phyloP scores from a whole-genome alignment of 352 stramenopile species.

The Phytophthora fragariaefolia region DNA sequence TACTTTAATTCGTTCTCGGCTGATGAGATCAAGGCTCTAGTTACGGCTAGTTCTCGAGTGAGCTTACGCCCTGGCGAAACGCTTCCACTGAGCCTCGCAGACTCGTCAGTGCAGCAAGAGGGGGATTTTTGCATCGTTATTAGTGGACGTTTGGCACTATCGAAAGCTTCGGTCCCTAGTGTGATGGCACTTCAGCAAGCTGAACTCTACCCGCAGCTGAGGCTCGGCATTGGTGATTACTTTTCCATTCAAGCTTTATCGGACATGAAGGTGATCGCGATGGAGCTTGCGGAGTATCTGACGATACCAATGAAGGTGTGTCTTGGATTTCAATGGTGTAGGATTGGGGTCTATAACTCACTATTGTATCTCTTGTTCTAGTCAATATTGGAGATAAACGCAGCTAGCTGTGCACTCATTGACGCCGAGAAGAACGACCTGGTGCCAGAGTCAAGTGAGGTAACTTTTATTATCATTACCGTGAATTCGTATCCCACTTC shows the following conservation, averaged over 20 bases:
- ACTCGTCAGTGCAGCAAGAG: constrained; percentile 24
- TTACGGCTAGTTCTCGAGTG: constrained; percentile 48
- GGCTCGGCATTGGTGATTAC: constrained; percentile 76
- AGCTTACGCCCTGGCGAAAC: constrained; percentile 62
- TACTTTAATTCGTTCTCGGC: constrained; percentile 76
- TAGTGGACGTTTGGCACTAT: constrained; percentile 60
- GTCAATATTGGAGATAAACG: constrained; percentile 44
- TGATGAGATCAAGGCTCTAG: constrained; percentile 60
- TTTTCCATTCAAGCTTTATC: constrained; percentile 51
- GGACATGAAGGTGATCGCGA: constrained; percentile 68
- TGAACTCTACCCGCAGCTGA: constrained; percentile 58
- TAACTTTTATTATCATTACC: constrained; percentile 4
- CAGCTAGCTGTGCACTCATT: constrained; percentile 41
- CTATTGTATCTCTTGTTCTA: constrained; percentile 1
- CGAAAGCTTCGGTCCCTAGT: constrained; percentile 40
- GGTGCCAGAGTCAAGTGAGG: constrained; percentile 47
- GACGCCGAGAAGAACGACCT: constrained; percentile 50
- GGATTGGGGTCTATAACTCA: not conserved
- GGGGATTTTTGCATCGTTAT: constrained; percentile 71
- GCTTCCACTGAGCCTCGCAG: constrained; percentile 34
- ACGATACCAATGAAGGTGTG: constrained; percentile 56
- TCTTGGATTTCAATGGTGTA: not conserved
- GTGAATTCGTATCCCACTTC: not conserved
- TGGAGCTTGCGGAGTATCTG: constrained; percentile 72
- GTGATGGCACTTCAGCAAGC: constrained; percentile 55